A percentile compares a stretch with the other conserved stretches of the same genome.
phyloP scores from a whole-genome alignment of 2,329 filamentous ascomycete species.

The Celoporthe dispersa region DNA sequence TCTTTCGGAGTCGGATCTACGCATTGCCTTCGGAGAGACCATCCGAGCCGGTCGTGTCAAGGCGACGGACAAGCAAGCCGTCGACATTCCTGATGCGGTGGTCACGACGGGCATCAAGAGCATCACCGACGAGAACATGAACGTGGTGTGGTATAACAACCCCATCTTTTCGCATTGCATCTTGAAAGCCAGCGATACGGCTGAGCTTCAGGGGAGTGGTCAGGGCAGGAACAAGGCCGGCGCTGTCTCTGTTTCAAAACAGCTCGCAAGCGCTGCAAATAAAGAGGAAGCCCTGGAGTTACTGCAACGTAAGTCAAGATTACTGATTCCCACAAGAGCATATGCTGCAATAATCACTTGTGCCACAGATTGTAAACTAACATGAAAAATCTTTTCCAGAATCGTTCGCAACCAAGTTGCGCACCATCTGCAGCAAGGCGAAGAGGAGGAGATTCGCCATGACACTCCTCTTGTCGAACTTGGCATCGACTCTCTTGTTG shows the following conservation, averaged over 20 bases:
- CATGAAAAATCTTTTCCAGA: too few species aligned
- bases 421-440: slow-evolving; percentile 23
- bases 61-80: background rate
- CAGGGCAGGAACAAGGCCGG: slow-evolving; percentile 13
- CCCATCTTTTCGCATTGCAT: slow-evolving; percentile 49
- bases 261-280: slow-evolving; percentile 15
- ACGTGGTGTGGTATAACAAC: slow-evolving; percentile 45
- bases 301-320: slow-evolving; percentile 12
- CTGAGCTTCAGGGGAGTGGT: slow-evolving; percentile 3
- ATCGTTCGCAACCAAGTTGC: slow-evolving; percentile 23
- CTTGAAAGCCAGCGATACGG: slow-evolving; percentile 23
- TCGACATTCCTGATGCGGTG: slow-evolving; percentile 1
- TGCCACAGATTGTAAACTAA: too few species aligned
- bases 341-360: too few species aligned
- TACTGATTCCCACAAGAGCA: too few species aligned
- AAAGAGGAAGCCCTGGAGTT: slow-evolving; percentile 17
- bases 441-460: slow-evolving; percentile 26
- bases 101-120: background rate
- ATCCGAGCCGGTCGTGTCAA: background rate
- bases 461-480: slow-evolving; percentile 29
- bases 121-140: slow-evolving; percentile 26
- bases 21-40: slow-evolving; percentile 6
- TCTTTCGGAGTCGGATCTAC: slow-evolving; percentile 2
- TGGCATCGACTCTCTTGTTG: slow-evolving; percentile 34
- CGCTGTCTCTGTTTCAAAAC: background rate